These are phyloP conservation scores for Agrocybe pediades DNA, from an alignment of 768 basidiomycete species.

Conservation along the genomic window DNA sequence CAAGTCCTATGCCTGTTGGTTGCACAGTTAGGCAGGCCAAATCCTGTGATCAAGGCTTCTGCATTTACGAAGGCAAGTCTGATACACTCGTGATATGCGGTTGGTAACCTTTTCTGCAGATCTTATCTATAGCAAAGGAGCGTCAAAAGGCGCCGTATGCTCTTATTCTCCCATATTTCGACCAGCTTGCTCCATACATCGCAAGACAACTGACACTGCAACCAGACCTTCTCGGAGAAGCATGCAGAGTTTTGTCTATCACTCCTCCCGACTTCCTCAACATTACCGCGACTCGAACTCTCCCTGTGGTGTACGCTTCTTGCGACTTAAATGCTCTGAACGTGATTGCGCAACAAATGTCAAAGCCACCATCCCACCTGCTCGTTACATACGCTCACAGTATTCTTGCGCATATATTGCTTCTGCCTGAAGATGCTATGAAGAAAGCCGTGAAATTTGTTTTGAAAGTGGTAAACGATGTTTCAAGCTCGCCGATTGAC, in stretches of 20 bases:
- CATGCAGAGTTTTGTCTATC: slow-evolving; percentile 68
- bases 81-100: slow-evolving; percentile 3
- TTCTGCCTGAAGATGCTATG: slow-evolving; percentile 57
- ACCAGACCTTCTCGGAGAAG: slow-evolving; percentile 60
- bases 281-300: slow-evolving; percentile 60
- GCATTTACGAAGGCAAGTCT: slow-evolving; percentile 65
- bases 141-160: slow-evolving; percentile 65
- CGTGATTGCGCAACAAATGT: slow-evolving; percentile 57
- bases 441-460: slow-evolving; percentile 65
- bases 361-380: slow-evolving; percentile 25
- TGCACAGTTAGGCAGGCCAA: slow-evolving; percentile 65
- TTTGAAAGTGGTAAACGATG: slow-evolving; percentile 53
- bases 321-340: slow-evolving; percentile 61
- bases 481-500: slow-evolving; percentile 39
- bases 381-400: slow-evolving; percentile 47
- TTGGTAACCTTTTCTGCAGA: slow-evolving; percentile 48
- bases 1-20: slow-evolving; percentile 64
- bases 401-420: slow-evolving; percentile 69
- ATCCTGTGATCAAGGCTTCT: slow-evolving; percentile 67
- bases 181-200: slow-evolving; percentile 66
- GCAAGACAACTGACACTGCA: slow-evolving; percentile 58
- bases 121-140: slow-evolving; percentile 55
- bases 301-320: slow-evolving; percentile 70
- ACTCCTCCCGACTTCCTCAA: slow-evolving; percentile 61
- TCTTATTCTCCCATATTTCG: slow-evolving; percentile 70